Percentiles rank a stretch among this genome's conserved stretches.
Evolutionary conservation across 2,329 filamentous ascomycete genomes (phyloP).

Genomic region (Teratosphaeria pseudoeucalypti): DNA sequence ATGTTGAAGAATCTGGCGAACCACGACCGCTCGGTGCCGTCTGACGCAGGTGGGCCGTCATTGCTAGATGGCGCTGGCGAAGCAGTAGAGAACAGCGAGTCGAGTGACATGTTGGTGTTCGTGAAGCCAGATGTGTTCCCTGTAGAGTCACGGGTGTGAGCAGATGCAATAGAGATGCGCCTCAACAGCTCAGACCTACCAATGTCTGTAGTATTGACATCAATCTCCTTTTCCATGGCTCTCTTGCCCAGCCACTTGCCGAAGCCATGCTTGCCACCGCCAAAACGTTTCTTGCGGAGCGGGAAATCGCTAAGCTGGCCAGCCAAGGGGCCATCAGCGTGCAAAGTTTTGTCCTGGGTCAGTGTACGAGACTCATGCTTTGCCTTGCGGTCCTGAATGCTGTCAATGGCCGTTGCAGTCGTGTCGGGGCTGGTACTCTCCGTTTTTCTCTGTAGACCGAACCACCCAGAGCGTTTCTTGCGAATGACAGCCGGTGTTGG

Average conservation of each 20-base stretch:
- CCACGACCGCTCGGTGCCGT: slow-evolving; percentile 57
- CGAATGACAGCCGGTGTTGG: slow-evolving; percentile 15
- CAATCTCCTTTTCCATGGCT: slow-evolving; percentile 22
- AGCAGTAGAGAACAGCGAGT: slow-evolving; percentile 22
- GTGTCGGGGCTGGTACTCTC: slow-evolving; percentile 1
- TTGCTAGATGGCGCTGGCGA: slow-evolving; percentile 37
- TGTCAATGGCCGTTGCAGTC: slow-evolving; percentile 6
- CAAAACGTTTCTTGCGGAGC: slow-evolving; percentile 28
- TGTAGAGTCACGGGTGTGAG: slow-evolving; percentile 6
- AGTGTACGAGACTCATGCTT: background rate
- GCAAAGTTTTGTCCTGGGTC: slow-evolving; percentile 18
- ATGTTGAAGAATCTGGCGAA: slow-evolving; percentile 80
- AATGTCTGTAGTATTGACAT: slow-evolving; percentile 1
- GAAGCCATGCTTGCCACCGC: slow-evolving; percentile 35
- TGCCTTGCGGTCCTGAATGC: slow-evolving; percentile 12
- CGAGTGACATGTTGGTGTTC: slow-evolving; percentile 10
- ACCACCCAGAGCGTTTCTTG: slow-evolving; percentile 40
- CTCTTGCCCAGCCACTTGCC: slow-evolving; percentile 45
- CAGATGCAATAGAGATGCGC: background rate
- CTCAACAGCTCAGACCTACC: slow-evolving; percentile 2
- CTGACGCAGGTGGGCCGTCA: slow-evolving; percentile 29
- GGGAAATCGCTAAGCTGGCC: slow-evolving; percentile 34
- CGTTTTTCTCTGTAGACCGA: slow-evolving; percentile 25
- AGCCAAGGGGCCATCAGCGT: slow-evolving; percentile 20
- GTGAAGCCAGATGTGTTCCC: slow-evolving; percentile 11